Percentiles rank a stretch among this genome's conserved stretches.
These are phyloP conservation scores for Podospora didyma DNA, from an alignment of 495 filamentous ascomycete species.

Conservation along the genomic window DNA sequence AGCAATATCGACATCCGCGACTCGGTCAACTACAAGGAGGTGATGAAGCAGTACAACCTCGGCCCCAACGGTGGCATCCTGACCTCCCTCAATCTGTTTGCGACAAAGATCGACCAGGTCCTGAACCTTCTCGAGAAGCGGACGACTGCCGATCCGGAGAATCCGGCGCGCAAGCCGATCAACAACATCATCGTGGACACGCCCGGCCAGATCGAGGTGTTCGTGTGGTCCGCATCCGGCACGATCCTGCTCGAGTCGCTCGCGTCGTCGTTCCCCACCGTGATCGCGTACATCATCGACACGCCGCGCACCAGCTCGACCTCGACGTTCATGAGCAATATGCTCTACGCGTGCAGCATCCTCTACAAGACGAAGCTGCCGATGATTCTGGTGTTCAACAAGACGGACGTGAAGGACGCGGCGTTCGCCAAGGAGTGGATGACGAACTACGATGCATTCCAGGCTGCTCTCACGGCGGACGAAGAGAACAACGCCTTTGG, in stretches of 20 bases:
- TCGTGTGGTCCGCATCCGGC: constrained; percentile 93
- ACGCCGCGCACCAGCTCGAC: constrained; percentile 90
- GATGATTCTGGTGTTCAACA: constrained; percentile 98
- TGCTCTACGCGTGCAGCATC: constrained; percentile 97
- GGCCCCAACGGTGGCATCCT: constrained; percentile 98
- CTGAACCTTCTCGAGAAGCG: constrained; percentile 86
- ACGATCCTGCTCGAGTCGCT: constrained; percentile 90
- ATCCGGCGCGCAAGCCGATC: constrained; percentile 60
- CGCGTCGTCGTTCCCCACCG: constrained; percentile 89
- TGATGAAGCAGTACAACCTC: constrained; percentile 98
- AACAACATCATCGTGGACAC: constrained; percentile 90
- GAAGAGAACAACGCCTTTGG: constrained; percentile 75
- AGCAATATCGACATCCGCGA: constrained; percentile 99
- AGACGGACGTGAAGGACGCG: constrained; percentile 90
- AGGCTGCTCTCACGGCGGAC: constrained; percentile 74
- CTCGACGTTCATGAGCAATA: constrained; percentile 98
- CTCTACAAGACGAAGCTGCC: constrained; percentile 97
- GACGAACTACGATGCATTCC: constrained; percentile 97
- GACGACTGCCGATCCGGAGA: constrained; percentile 57
- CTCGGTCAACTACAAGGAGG: constrained; percentile 98
- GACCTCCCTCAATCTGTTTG: constrained; percentile 92
- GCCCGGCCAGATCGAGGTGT: constrained; percentile 96
- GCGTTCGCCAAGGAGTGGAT: constrained; percentile 98
- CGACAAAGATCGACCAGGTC: constrained; percentile 96
- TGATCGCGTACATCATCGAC: constrained; percentile 96